Evolutionary conservation across 2,329 filamentous ascomycete species (phyloP).

Genomic region (Peltaster fructicola): DNA sequence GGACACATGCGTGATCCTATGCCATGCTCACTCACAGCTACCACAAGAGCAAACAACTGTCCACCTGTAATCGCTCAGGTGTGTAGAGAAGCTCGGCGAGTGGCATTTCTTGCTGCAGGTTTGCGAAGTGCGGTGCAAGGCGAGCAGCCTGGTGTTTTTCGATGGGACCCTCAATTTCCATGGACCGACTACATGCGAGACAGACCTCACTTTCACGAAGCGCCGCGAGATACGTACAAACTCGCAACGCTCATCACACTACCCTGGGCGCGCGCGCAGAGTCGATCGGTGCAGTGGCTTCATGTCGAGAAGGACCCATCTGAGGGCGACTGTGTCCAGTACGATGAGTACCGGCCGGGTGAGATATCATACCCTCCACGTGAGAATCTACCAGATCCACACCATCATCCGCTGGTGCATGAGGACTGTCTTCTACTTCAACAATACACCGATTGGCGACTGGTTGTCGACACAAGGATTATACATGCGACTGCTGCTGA

Average conservation of each 20-base stretch:
- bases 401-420: conserved; percentile 1
- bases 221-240: not conserved
- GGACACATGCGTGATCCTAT: not conserved
- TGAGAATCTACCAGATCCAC: conserved; percentile 1
- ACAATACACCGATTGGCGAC: conserved; percentile 3
- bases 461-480: conserved; percentile 5
- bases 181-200: not conserved
- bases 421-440: conserved; percentile 2
- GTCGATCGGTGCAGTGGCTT: too few species aligned
- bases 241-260: too few species aligned
- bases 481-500: conserved; percentile 3
- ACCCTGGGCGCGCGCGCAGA: too few species aligned
- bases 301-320: too few species aligned
- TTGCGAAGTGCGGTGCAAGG: conserved; percentile 1
- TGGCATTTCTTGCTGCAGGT: conserved; percentile 3
- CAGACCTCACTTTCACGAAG: not conserved
- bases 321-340: not conserved
- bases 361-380: not conserved
- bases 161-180: not conserved
- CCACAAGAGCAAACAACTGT: conserved; percentile 3
- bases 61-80: conserved; percentile 5
- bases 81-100: conserved; percentile 5
- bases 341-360: not conserved
- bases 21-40: conserved; percentile 3
- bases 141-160: not conserved